A percentile compares a stretch with the other conserved stretches of the same genome.
These are phyloP conservation scores for Apiospora phragmitis DNA, from an alignment of 2,329 filamentous ascomycete species.

Conservation along the genomic window DNA sequence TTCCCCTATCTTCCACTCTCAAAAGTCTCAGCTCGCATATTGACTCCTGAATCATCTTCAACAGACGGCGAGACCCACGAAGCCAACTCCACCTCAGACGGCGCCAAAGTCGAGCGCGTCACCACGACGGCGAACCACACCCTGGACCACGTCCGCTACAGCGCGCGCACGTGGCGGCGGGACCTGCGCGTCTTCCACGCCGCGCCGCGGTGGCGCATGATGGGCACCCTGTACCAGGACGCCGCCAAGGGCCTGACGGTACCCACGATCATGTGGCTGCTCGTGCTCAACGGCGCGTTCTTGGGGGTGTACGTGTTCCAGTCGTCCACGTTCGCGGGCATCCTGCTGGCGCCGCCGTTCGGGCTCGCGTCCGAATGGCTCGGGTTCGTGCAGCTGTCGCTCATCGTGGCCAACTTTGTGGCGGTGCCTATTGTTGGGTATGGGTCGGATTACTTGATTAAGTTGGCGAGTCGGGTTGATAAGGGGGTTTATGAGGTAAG, in stretches of 20 bases:
- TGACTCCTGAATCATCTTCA: neutral
- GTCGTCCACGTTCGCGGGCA: conserved; percentile 21
- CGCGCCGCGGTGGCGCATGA: conserved; percentile 19
- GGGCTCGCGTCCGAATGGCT: conserved; percentile 17
- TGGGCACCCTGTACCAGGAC: conserved; percentile 21
- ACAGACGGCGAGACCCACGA: conserved; percentile 11
- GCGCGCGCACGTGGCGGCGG: conserved; percentile 20
- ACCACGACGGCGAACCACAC: conserved; percentile 16
- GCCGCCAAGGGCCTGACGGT: conserved; percentile 17
- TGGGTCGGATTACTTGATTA: conserved; percentile 20
- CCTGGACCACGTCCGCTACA: conserved; percentile 14
- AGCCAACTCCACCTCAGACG: neutral
- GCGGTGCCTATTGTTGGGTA: conserved; percentile 22
- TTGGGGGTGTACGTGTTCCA: conserved; percentile 27
- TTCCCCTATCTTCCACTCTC: too few species aligned
- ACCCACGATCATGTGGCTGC: conserved; percentile 23
- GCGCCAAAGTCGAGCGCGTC: conserved; percentile 12
- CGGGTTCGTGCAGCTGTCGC: conserved; percentile 21
- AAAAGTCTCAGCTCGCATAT: neutral
- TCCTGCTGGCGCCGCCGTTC: conserved; percentile 23
- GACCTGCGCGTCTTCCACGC: conserved; percentile 24
- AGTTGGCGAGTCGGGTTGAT: conserved; percentile 10
- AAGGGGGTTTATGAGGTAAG: conserved; percentile 8
- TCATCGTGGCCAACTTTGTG: conserved; percentile 22
- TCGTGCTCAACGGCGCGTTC: conserved; percentile 25